Evolutionary conservation across 2,329 filamentous ascomycete species (phyloP).

Genomic region (Talaromyces islandicus): DNA sequence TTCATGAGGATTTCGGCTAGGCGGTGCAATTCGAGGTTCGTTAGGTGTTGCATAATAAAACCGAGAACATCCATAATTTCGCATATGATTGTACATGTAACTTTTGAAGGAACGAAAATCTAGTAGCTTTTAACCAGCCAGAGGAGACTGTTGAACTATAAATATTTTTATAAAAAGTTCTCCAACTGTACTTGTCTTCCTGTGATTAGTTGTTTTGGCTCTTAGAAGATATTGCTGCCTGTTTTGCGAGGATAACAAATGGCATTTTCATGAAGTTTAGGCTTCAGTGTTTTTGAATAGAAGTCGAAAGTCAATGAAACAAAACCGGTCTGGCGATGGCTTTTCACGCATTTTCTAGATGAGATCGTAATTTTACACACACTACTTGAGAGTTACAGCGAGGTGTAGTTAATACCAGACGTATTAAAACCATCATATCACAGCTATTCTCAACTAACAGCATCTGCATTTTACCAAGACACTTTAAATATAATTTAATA

Average conservation of each 20-base stretch:
- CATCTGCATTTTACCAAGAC: neutral
- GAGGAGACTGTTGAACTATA: neutral
- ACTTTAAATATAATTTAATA: too few relatives aligned
- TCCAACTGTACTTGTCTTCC: neutral
- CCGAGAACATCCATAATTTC: neutral
- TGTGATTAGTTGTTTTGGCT: neutral
- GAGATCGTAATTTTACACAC: neutral
- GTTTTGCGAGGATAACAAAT: neutral
- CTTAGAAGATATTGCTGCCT: neutral
- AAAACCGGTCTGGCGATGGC: neutral
- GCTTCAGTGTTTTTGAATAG: neutral
- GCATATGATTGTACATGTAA: neutral
- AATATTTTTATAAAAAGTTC: neutral
- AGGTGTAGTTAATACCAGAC: neutral
- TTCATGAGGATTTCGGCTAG: neutral
- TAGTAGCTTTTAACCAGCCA: neutral
- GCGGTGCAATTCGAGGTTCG: neutral
- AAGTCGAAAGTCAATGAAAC: neutral
- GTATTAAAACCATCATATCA: neutral
- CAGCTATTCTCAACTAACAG: neutral
- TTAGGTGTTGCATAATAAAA: neutral
- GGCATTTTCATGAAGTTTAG: neutral
- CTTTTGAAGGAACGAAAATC: neutral
- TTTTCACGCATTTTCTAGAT: neutral
- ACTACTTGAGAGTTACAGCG: neutral